phyloP scores from a whole-genome alignment of 1,139 yeast genomes.

The Yamadazyma aaseri region DNA sequence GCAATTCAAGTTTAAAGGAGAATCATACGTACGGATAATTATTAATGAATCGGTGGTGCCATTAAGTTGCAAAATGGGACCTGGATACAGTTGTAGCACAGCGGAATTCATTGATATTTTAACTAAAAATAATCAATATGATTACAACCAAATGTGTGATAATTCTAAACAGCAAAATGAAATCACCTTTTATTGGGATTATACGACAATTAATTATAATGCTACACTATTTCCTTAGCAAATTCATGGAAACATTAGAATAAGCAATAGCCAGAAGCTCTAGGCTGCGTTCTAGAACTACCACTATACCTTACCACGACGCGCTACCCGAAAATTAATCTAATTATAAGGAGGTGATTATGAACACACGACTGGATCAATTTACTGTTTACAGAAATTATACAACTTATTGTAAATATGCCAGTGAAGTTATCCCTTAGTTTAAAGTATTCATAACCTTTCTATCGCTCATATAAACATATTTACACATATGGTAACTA shows the following conservation, averaged over 20 bases:
- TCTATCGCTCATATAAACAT: too few relatives aligned
- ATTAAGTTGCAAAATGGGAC: slow-evolving; percentile 49
- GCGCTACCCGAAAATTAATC: slow-evolving; percentile 5
- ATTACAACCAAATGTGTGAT: slow-evolving; percentile 35
- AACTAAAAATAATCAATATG: slow-evolving; percentile 23
- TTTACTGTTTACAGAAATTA: neutral
- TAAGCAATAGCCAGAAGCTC: too few relatives aligned
- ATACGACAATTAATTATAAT: slow-evolving; percentile 23
- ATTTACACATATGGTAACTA: too few relatives aligned
- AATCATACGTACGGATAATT: slow-evolving; percentile 46
- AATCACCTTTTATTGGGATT: slow-evolving; percentile 41
- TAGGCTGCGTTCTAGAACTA: slow-evolving; percentile 5
- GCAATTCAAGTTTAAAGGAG: slow-evolving; percentile 41
- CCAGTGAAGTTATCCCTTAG: neutral
- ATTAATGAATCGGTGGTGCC: slow-evolving; percentile 61
- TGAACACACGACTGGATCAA: neutral
- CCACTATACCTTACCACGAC: too few relatives aligned
- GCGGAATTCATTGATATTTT: slow-evolving; percentile 31
- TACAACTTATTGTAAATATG: neutral
- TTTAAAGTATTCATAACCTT: too few relatives aligned
- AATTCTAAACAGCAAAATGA: slow-evolving; percentile 22
- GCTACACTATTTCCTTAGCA: slow-evolving; percentile 13
- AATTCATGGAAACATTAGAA: too few relatives aligned
- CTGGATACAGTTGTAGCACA: slow-evolving; percentile 56
- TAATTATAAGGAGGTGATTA: slow-evolving; percentile 1